Evolutionary conservation across 179 eudicot genomes (phyloP), one percentile per base, ranked within the genome.

Genomic region (Heliamphora pulchella): DNA sequence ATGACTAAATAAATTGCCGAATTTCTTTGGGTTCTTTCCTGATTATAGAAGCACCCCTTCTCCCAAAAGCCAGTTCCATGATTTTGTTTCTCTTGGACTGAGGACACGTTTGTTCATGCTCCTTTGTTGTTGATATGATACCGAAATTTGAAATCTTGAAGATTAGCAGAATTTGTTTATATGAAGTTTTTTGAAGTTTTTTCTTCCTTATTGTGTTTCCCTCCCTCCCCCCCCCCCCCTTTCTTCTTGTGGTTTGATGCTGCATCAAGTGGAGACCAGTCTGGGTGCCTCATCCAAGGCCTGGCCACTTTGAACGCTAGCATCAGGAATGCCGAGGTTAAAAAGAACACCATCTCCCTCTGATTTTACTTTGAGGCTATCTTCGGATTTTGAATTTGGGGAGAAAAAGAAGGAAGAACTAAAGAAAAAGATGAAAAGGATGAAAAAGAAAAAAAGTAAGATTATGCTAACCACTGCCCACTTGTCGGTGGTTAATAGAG

Each of bases 121-220:
- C 41, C 14, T 75, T 11, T 43, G 75, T 78, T 78, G 54, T 67
- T 55, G 31, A 17, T 39, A 31, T 53, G 54, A 68, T 67, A 65
- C 31, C 9, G 62, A 17, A 53, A 53, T 41, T 50, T n/a, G 39
- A 78, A 53, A 41, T 43, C 67, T 44, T 59, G 9, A 61, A 76
- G 78, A 66, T 65, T 31, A 39, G 74, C 41, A 9, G 63, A 50
- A 66, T 64, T 61, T 78, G 80, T 66, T 66, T 51, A 69, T 67
- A 78, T 14, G 53, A 18, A 7, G 53, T 47, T n/a, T 64, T 41
- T 8, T 15, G 15, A 67, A 39, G 41, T 66, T 20, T 44, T 66
- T 50, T 51, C 51, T 53, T 78, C 63, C 8, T 3, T 67, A 9
- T 15, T 70, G 41, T 65, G 44, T 11, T 15, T 61, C n/a, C 1